Conservation (phyloP, 2,329 filamentous ascomycete species). For the Teratosphaeriaceae sp. region DNA sequence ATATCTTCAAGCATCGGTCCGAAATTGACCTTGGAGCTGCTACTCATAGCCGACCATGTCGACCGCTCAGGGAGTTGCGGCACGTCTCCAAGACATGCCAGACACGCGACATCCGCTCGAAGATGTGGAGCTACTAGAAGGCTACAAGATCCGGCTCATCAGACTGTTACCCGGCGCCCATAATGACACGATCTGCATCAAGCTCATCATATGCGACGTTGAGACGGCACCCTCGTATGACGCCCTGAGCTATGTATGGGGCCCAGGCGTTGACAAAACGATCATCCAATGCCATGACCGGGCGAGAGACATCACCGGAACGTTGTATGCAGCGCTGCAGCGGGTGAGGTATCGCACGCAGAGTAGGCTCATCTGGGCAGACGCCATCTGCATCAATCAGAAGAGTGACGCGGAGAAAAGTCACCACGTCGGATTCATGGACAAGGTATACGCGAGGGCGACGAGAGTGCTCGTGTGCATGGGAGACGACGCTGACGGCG, state of each 20-base stretch:
- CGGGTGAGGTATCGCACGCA: neutral
- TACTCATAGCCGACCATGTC: too few relatives aligned
- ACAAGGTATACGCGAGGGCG: neutral
- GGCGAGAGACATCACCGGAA: neutral
- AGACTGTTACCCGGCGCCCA: neutral
- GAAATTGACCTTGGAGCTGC: too few relatives aligned
- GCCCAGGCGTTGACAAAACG: neutral
- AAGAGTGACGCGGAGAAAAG: neutral
- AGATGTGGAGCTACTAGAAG: neutral
- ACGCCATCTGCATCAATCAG: too few relatives aligned
- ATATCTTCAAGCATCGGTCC: too few relatives aligned
- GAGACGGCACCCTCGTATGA: neutral
- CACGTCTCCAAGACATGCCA: neutral
- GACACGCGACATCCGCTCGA: neutral
- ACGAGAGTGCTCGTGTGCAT: neutral
- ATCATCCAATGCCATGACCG: neutral
- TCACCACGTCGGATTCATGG: neutral
- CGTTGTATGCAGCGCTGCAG: neutral
- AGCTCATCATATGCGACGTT: neutral
- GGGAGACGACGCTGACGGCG: neutral
- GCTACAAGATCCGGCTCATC: neutral
- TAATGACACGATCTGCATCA: neutral
- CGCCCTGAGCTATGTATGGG: neutral
- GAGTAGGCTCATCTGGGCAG: neutral
- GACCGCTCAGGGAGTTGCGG: too few relatives aligned